These are phyloP conservation scores for Hansfordia pulvinata DNA, from an alignment of 2,329 filamentous ascomycete genomes.

Conservation along the genomic window DNA sequence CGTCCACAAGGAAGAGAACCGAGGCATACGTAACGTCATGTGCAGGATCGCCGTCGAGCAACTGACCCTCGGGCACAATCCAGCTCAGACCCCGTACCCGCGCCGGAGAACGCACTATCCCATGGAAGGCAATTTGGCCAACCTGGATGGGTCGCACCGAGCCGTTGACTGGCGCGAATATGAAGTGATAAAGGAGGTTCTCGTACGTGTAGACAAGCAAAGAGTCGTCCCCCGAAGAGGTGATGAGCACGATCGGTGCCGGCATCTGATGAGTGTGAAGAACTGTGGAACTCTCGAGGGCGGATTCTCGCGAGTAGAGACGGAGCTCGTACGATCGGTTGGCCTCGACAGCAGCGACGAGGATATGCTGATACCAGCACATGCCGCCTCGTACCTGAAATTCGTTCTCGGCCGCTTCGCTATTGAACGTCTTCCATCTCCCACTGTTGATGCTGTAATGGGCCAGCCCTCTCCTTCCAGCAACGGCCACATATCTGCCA, in stretches of 20 bases:
- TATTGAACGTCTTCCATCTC: constrained; percentile 88
- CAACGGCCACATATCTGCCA: constrained; percentile 88
- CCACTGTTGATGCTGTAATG: constrained; percentile 94
- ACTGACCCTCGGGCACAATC: constrained; percentile 84
- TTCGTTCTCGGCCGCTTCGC: constrained; percentile 68
- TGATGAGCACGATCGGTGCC: constrained; percentile 79
- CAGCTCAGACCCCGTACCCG: constrained; percentile 88
- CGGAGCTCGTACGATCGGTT: constrained; percentile 73
- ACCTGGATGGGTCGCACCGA: constrained; percentile 73
- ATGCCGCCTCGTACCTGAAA: constrained; percentile 91
- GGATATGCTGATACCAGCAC: constrained; percentile 96
- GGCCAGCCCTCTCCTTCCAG: constrained; percentile 79
- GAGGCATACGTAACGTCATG: constrained; percentile 90
- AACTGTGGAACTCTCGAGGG: constrained; percentile 58
- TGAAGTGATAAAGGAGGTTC: constrained; percentile 88
- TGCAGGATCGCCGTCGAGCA: constrained; percentile 83
- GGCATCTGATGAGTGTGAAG: constrained; percentile 68
- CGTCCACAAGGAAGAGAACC: constrained; percentile 92
- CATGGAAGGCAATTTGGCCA: constrained; percentile 96
- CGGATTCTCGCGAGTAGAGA: constrained; percentile 79
- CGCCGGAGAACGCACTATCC: constrained; percentile 86
- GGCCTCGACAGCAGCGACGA: constrained; percentile 85
- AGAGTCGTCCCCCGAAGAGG: constrained; percentile 84
- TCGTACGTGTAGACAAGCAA: constrained; percentile 94
- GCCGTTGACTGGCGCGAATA: constrained; percentile 62